These are phyloP conservation scores for Coemansia sp. DNA, from an alignment of 192 early-diverging fungal genomes.

Conservation along the genomic window DNA sequence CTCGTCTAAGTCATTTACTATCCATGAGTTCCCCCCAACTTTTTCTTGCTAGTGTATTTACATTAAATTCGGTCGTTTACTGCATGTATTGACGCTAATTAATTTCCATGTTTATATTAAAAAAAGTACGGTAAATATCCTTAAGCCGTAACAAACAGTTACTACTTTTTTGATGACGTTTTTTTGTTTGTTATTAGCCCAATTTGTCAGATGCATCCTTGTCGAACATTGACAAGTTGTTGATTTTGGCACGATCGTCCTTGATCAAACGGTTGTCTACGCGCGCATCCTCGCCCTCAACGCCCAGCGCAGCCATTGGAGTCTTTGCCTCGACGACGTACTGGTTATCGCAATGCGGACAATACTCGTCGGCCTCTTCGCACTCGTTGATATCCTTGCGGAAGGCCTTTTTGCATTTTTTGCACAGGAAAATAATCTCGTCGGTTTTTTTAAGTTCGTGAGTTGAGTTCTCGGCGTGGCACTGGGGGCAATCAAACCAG, in stretches of 20 bases:
- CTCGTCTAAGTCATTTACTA: neutral
- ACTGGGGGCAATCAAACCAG: conserved; percentile 98
- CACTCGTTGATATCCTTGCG: conserved; percentile 86
- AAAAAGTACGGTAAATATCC: too few species aligned
- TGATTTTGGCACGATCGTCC: conserved; percentile 53
- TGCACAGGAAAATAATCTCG: conserved; percentile 97
- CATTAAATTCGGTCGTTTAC: neutral
- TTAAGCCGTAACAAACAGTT: neutral
- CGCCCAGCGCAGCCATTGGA: conserved; percentile 77
- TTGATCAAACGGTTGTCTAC: conserved; percentile 66
- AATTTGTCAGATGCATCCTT: conserved; percentile 11
- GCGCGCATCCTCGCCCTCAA: conserved; percentile 93
- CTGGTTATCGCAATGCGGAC: conserved; percentile 98
- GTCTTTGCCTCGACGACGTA: conserved; percentile 92
- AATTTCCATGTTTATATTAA: neutral
- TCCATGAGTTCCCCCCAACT: neutral
- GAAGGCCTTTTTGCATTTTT: conserved; percentile 99
- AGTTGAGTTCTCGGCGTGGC: conserved; percentile 79
- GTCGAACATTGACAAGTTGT: neutral
- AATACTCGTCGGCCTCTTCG: conserved; percentile 95
- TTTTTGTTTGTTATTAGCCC: conserved; percentile 28
- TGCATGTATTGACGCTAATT: neutral
- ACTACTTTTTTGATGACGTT: neutral
- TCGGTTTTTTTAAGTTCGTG: conserved; percentile 76
- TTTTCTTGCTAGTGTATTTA: neutral